Conservation (phyloP, 2,329 filamentous ascomycete species). For the Fusarium bulbicola region DNA sequence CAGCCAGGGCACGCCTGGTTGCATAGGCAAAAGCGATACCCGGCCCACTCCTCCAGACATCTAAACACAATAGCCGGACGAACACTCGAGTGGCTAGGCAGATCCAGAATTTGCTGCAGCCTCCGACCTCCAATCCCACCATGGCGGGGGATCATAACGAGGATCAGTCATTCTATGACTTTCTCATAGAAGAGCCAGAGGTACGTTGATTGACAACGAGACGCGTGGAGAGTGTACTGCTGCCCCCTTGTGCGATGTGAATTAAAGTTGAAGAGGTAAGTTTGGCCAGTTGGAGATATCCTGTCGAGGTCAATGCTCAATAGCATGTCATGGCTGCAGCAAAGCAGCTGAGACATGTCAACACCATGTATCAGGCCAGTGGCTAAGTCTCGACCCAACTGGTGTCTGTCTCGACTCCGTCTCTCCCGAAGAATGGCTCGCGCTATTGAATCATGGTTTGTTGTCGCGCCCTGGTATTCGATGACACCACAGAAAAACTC, state of each 20-base stretch:
- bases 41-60: constrained; percentile 10
- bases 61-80: constrained; percentile 19
- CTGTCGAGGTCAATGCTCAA: constrained; percentile 20
- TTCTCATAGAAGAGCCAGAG: constrained; percentile 43
- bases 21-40: constrained; percentile 16
- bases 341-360: constrained; percentile 34
- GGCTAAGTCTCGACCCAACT: constrained; percentile 37
- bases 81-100: constrained; percentile 13
- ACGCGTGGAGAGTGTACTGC: not conserved
- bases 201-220: constrained; percentile 28
- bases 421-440: constrained; percentile 13
- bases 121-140: constrained; percentile 21
- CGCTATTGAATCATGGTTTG: constrained; percentile 6
- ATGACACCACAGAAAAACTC: not conserved
- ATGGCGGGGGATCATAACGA: constrained; percentile 38
- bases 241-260: constrained; percentile 23
- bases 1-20: constrained; percentile 17
- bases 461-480: constrained; percentile 2
- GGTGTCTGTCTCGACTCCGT: constrained; percentile 1
- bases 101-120: constrained; percentile 15
- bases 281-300: constrained; percentile 6
- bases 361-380: constrained; percentile 39
- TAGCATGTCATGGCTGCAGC: constrained; percentile 7
- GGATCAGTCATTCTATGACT: constrained; percentile 44
- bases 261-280: constrained; percentile 14